Evolutionary conservation across 1,284 basidiomycete species (phyloP), one percentile per base, ranked within the genome.

Genomic region (Ustilago nuda): DNA sequence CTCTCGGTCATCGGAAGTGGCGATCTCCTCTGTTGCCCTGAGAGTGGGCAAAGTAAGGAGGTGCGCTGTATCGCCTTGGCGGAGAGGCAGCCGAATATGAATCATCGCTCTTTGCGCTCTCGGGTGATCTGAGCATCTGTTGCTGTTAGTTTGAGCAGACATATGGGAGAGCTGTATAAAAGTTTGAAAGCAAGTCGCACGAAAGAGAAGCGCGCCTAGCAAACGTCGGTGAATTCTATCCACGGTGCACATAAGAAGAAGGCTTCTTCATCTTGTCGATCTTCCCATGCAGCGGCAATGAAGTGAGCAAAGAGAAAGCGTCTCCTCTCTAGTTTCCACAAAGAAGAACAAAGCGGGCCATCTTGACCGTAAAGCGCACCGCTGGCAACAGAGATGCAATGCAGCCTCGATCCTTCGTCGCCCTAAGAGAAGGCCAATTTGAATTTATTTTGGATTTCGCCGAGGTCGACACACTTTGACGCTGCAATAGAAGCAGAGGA

Each of bases 351-450:
- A 48, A 30, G 56, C 39, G 48, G 48, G 48, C 17, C 54, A 35
- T 27, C 23, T 33, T 8, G 8, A 27, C 23, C 23, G 27, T 9
- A 41, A 60, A 27, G 32, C 32, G 52, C 50, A 27, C 57, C 54
- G 59, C 65, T 67, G 65, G 65, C 65, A 61, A 17, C 19, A 39
- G 23, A 37, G 46, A 53, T 52, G 53, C 64, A 52, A 61, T 67
- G 65, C 65, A 67, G 59, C 55, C 59, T 67, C 65, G 65, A 67
- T 67, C 65, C 46, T 19, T 51, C 36, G 57, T 56, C 52, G 57
- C 23, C 36, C 48, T 51, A 48, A 32, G 13, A 35, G 19, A n/a
- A 32, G 3, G 13, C 6, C 37, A 39, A 11, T n/a, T n/a, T n/a
- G n/a, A n/a, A n/a, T n/a, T n/a, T n/a, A n/a, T n/a, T n/a, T n/a